These are phyloP conservation scores for Leucosporidium scottii DNA, from an alignment of 768 basidiomycete species.

Conservation along the genomic window DNA sequence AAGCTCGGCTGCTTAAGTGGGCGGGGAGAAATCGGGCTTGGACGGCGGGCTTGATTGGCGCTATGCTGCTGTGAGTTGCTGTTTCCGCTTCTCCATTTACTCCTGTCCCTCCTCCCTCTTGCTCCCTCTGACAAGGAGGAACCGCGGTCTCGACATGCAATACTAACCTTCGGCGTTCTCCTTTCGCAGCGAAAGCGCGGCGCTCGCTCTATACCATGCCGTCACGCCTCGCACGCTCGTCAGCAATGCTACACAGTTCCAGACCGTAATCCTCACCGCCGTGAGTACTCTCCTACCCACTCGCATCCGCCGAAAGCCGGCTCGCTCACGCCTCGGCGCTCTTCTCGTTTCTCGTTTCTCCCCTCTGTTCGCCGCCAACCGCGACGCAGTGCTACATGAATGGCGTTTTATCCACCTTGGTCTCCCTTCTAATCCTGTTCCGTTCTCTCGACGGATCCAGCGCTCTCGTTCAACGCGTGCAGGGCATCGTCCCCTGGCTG, in stretches of 20 bases:
- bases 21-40: slow-evolving; percentile 5
- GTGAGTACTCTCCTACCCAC: too few species aligned
- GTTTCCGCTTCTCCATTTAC: too few species aligned
- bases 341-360: background rate
- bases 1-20: slow-evolving; percentile 14
- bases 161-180: too few species aligned
- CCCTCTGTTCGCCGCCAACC: background rate
- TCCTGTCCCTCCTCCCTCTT: too few species aligned
- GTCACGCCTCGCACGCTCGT: background rate
- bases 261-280: background rate
- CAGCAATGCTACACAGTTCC: background rate
- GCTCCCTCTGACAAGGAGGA: too few species aligned
- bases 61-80: slow-evolving; percentile 2
- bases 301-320: too few species aligned
- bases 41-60: slow-evolving; percentile 5
- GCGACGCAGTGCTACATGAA: slow-evolving; percentile 10
- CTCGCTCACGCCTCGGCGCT: too few species aligned
- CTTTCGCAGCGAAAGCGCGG: background rate
- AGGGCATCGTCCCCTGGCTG: background rate
- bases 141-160: too few species aligned
- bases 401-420: slow-evolving; percentile 17
- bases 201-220: background rate
- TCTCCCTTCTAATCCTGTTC: slow-evolving; percentile 28
- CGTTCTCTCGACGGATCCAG: slow-evolving; percentile 20
- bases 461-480: background rate